These are phyloP conservation scores for Striga hermonthica DNA, from an alignment of 305 asterid genomes.

Conservation along the genomic window DNA sequence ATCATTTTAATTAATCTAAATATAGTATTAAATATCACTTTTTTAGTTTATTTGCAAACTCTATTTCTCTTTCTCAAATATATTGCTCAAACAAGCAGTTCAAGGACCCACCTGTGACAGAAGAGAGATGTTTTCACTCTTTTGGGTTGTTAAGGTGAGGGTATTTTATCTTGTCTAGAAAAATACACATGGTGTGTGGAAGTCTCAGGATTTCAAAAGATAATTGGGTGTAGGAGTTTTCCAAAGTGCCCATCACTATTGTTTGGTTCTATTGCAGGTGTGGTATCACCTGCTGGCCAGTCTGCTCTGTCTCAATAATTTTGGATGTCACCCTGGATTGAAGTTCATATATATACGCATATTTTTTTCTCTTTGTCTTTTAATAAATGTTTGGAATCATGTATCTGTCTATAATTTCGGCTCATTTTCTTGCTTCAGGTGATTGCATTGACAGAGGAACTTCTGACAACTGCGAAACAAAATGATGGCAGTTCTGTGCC, in stretches of 20 bases:
- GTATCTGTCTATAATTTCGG: conserved; percentile 28
- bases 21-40: conserved; percentile 23
- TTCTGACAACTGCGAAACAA: conserved; percentile 76
- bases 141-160: conserved; percentile 74
- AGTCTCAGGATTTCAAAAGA: conserved; percentile 46
- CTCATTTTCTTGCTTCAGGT: conserved; percentile 58
- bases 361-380: conserved; percentile 33
- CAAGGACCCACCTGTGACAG: conserved; percentile 54
- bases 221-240: conserved; percentile 45
- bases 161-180: conserved; percentile 43
- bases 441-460: conserved; percentile 91
- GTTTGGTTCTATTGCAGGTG: conserved; percentile 94
- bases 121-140: conserved; percentile 49
- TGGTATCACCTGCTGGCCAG: conserved; percentile 87
- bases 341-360: conserved; percentile 38
- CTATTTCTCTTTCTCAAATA: conserved; percentile 42
- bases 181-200: conserved; percentile 43
- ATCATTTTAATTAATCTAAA: conserved; percentile 16
- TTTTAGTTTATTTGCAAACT: conserved; percentile 32
- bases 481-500: conserved; percentile 50
- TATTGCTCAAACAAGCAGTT: conserved; percentile 67
- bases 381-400: conserved; percentile 29
- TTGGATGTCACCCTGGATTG: conserved; percentile 80
- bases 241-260: conserved; percentile 84
- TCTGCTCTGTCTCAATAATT: conserved; percentile 68